A percentile compares a stretch with the other conserved stretches of the same genome.
Conservation (phyloP, 768 basidiomycete genomes). For the Amanita inopinata region DNA sequence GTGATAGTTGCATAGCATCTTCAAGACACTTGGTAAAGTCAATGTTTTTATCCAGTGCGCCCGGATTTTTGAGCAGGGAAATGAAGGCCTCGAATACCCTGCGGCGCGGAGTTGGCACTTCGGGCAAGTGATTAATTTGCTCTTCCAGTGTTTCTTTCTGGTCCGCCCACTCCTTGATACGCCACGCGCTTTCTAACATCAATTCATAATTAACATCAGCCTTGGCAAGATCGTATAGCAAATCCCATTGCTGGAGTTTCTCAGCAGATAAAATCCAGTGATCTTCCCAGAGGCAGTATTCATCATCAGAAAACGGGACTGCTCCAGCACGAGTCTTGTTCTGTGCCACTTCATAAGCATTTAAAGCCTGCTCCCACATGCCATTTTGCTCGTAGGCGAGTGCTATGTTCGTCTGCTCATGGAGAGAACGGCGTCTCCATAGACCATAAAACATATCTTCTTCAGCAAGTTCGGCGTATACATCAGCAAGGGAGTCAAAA, state of each 20-base stretch:
- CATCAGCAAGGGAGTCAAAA: conserved; percentile 84
- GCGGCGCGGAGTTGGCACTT: conserved; percentile 88
- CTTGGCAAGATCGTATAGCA: conserved; percentile 82
- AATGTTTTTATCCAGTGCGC: conserved; percentile 69
- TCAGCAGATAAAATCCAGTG: conserved; percentile 96
- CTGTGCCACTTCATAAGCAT: conserved; percentile 85
- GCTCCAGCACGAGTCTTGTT: conserved; percentile 70
- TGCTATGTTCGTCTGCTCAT: conserved; percentile 80
- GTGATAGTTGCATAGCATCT: conserved; percentile 92
- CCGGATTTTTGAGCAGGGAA: conserved; percentile 78
- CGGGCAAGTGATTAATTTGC: conserved; percentile 70
- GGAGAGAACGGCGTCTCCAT: conserved; percentile 86
- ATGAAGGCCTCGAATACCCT: conserved; percentile 97
- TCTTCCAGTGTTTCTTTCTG: conserved; percentile 71
- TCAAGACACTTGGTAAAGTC: conserved; percentile 87
- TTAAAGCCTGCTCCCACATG: conserved; percentile 90
- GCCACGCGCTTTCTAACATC: conserved; percentile 91
- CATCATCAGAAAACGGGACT: conserved; percentile 87
- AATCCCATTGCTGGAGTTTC: conserved; percentile 98
- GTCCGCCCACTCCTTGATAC: conserved; percentile 86
- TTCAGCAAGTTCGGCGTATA: conserved; percentile 92
- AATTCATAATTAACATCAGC: conserved; percentile 88
- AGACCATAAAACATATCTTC: conserved; percentile 97
- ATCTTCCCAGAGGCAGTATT: conserved; percentile 98
- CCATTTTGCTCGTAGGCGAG: conserved; percentile 92